Base-by-base conservation (phyloP, 495 filamentous ascomycete species). In the Penicillium bialowiezense region DNA sequence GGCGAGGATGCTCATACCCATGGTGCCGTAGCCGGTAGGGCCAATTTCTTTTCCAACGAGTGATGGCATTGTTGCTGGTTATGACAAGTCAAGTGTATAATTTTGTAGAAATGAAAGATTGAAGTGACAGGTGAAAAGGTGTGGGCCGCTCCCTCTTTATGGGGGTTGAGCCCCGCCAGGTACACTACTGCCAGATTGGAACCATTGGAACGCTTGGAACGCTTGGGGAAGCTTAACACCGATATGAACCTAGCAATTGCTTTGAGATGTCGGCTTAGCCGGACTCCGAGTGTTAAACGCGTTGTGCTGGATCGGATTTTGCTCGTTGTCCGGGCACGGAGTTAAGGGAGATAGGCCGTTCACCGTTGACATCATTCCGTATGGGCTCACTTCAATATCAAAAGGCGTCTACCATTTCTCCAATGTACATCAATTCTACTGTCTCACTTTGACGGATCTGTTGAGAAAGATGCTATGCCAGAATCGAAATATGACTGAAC, bases 11-110 rank as follows among this genome's bases (percentile, higher is more conserved):
- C n/a, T 8, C 59, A 28, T 65, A 75, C 71, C 60, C 76, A 79
- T 73, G 7, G 70, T 60, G 34, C 76, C 76, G 53, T 72, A 70
- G 43, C 75, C 76, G 5, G 63, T 77, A n/a, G 58, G 36, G 18
- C 75, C 76, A 39, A 79, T 59, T 52, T 68, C 55, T 46, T 65
- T 75, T 57, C 72, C 71, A 41, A 69, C 50, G 33, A 74, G 58
- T 40, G 59, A 52, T 60, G 71, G 71, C 71, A 74, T 74, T 32
- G 10, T 64, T 9, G 41, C 6, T 44, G 18, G 21, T 9, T 24
- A 13, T 23, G 14, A 19, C n/a, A 52, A 13, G 14, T 15, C 26
- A 41, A 17, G 17, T 10, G 10, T 13, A 21, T 13, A 6, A n/a
- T n/a, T 34, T 17, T 34, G 14, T 6, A 18, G 19, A 5, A 14